These are phyloP conservation scores for Neurospora sp. DNA, from an alignment of 495 filamentous ascomycete species.

Conservation along the genomic window DNA sequence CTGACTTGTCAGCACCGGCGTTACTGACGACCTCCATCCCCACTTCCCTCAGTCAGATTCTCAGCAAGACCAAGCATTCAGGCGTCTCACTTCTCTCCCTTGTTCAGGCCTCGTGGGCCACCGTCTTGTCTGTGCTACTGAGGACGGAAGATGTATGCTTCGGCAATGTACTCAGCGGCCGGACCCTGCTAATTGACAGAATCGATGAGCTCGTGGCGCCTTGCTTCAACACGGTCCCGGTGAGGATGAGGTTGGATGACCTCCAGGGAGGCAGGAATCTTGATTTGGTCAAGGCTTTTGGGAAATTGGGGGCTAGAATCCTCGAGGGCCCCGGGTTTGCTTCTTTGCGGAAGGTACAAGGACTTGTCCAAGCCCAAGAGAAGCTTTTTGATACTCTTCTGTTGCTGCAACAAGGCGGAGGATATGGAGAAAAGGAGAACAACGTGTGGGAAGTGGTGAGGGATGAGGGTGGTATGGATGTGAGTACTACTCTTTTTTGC, in stretches of 20 bases:
- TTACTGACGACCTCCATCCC: background rate
- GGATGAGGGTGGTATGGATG: constrained; percentile 68
- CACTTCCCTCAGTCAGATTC: constrained; percentile 34
- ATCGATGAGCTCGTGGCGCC: constrained; percentile 68
- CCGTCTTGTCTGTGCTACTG: constrained; percentile 42
- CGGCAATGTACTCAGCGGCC: constrained; percentile 67
- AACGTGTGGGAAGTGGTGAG: constrained; percentile 53
- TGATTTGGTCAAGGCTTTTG: constrained; percentile 45
- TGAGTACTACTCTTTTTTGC: constrained; percentile 24
- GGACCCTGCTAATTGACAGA: constrained; percentile 50
- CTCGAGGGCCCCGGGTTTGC: background rate
- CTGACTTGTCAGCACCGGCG: background rate
- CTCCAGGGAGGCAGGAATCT: constrained; percentile 26
- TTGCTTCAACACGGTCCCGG: constrained; percentile 80
- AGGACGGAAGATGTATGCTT: constrained; percentile 62
- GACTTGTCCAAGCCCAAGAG: background rate
- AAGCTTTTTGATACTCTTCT: constrained; percentile 65
- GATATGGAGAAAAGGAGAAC: background rate
- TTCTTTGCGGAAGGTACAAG: background rate
- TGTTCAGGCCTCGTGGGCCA: constrained; percentile 60
- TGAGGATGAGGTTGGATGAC: constrained; percentile 46
- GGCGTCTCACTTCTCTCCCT: constrained; percentile 53
- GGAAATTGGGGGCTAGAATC: constrained; percentile 12
- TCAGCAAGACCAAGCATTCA: constrained; percentile 35
- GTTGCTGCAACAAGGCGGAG: constrained; percentile 50